A percentile compares a stretch with the other conserved stretches of the same genome.
Conservation (phyloP, 768 basidiomycete species). For the Hydnomerulius pinastri region DNA sequence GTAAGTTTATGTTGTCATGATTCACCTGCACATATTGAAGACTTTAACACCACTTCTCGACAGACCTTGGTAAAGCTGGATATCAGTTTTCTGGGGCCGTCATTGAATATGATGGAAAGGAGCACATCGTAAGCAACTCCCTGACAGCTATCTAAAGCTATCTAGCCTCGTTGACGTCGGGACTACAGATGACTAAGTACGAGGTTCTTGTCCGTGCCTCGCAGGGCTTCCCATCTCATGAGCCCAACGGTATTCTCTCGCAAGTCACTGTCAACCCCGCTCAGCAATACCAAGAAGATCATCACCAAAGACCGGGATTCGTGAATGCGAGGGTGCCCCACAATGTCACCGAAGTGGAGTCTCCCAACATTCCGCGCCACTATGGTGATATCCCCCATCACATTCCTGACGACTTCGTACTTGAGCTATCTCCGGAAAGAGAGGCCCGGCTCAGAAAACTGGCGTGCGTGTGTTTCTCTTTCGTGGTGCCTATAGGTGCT, state of each 20-base stretch:
- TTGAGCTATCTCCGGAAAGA: constrained; percentile 17
- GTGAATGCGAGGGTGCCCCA: background rate
- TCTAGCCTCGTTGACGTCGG: background rate
- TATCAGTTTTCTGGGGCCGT: constrained; percentile 32
- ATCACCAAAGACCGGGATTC: background rate
- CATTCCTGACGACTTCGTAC: constrained; percentile 14
- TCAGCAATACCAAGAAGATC: constrained; percentile 4
- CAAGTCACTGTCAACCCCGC: constrained; percentile 36
- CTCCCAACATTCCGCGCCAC: constrained; percentile 27
- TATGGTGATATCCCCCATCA: constrained; percentile 29
- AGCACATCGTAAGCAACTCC: constrained; percentile 27
- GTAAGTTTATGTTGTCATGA: constrained; percentile 14
- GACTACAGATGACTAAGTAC: constrained; percentile 28
- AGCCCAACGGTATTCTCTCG: constrained; percentile 10
- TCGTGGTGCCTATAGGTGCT: background rate
- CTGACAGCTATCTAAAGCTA: background rate
- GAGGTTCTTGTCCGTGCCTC: constrained; percentile 40
- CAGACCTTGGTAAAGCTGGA: constrained; percentile 38
- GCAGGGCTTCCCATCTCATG: constrained; percentile 26
- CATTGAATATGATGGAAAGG: constrained; percentile 36
- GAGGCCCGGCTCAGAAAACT: constrained; percentile 24
- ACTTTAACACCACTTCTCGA: background rate
- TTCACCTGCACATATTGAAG: background rate
- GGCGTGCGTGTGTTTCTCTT: constrained; percentile 28
- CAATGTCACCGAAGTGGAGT: constrained; percentile 21